These are phyloP conservation scores for Exophiala sp. DNA, from an alignment of 2,329 filamentous ascomycete species.

Conservation along the genomic window DNA sequence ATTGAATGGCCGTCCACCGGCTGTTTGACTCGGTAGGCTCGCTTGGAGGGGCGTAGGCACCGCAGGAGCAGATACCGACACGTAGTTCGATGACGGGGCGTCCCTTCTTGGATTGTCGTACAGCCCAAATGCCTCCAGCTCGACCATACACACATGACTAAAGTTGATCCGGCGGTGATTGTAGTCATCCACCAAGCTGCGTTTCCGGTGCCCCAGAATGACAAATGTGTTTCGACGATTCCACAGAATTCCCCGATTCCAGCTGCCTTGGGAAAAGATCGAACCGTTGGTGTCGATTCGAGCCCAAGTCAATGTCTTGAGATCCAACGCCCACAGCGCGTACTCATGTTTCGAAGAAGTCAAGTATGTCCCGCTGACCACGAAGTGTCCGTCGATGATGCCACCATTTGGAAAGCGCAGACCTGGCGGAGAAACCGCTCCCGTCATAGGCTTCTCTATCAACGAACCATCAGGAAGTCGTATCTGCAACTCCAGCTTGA, in stretches of 20 bases:
- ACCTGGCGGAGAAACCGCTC: conserved; percentile 79
- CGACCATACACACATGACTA: conserved; percentile 91
- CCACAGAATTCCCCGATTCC: conserved; percentile 95
- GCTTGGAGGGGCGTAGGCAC: conserved; percentile 49
- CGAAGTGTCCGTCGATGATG: conserved; percentile 91
- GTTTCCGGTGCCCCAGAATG: conserved; percentile 85
- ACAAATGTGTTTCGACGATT: conserved; percentile 90
- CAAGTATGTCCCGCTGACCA: conserved; percentile 93
- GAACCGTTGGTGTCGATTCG: conserved; percentile 91
- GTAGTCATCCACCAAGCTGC: conserved; percentile 93
- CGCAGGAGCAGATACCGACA: conserved; percentile 72
- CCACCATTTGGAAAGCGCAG: conserved; percentile 93
- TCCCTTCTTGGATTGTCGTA: conserved; percentile 88
- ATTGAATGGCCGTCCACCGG: conserved; percentile 69
- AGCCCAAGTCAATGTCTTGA: conserved; percentile 84
- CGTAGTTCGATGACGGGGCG: conserved; percentile 72
- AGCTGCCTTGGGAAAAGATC: conserved; percentile 94
- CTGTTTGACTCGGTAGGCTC: conserved; percentile 45
- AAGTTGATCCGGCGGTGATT: conserved; percentile 98
- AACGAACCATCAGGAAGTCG: conserved; percentile 76
- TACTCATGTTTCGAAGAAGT: conserved; percentile 98
- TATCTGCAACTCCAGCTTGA: conserved; percentile 90
- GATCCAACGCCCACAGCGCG: conserved; percentile 87
- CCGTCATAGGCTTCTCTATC: conserved; percentile 82
- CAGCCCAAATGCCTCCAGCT: conserved; percentile 92